Evolutionary conservation across 2,329 filamentous ascomycete species (phyloP), one percentile per base, ranked within the genome.

Genomic region (Hypoxylon sp.): DNA sequence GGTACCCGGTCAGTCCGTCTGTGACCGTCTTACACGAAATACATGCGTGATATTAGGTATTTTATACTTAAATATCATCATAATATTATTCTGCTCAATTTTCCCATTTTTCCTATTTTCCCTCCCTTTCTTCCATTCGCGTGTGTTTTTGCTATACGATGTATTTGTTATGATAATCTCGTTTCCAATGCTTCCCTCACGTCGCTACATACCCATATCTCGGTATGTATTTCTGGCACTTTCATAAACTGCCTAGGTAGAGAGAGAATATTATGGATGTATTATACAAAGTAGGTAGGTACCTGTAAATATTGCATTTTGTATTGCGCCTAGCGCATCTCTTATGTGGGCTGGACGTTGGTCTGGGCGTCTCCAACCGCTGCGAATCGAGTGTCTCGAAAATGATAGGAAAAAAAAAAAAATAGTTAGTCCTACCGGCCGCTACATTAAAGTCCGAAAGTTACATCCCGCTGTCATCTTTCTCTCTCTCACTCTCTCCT

Each of bases 391-490:
- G 6, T 38, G 10, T 14, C 17, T 43, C 3, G 17, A 19, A 50
- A 43, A 36, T 43, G 14, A 53, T 41, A 53, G 30, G 19, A 53
- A 38, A 51, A 68, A 46, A 51, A 68, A 46, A 68, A 53, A 45
- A 51, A 63, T 30, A 28, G 6, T 30, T 30, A 30, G 66, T 69
- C 66, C 66, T 69, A 59, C 62, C 61, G 60, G 66, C 60, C 65
- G 65, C 65, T 70, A 62, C 59, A 70, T 64, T 66, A 68, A 71
- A 71, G 66, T 71, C 60, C 67, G 67, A 67, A 46, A 69, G 63
- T 58, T 67, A 61, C 67, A 65, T 69, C 58, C 58, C 63, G 51
- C 55, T 38, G 38, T 28, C 52, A 25, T 66, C 57, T 64, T 63
- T 36, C 48, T 69, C 43, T 52, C 30, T 38, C 38, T n/a, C n/a